Evolutionary conservation across 306 rosid species (phyloP).

Genomic region (Rubus idaeus): DNA sequence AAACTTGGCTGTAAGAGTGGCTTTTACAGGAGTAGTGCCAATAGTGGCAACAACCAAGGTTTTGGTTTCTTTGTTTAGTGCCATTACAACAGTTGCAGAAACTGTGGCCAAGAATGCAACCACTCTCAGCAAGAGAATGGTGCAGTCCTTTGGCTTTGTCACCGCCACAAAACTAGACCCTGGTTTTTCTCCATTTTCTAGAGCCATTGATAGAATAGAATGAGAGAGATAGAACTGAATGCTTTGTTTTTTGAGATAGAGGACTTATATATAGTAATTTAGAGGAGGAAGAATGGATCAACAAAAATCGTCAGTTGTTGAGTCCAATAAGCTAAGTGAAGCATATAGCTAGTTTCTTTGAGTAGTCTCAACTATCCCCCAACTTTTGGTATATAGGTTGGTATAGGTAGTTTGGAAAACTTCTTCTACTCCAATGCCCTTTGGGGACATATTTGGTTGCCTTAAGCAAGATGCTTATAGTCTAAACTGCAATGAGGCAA

Average conservation of each 20-base stretch:
- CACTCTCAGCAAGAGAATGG: slow-evolving; percentile 51
- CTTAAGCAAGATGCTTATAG: neutral
- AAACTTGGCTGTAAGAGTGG: slow-evolving; percentile 60
- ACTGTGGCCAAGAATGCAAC: slow-evolving; percentile 64
- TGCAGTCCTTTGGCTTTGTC: slow-evolving; percentile 36
- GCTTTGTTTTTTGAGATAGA: neutral
- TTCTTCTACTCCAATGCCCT: neutral
- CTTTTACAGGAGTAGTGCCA: slow-evolving; percentile 56
- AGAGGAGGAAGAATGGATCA: slow-evolving; percentile 15
- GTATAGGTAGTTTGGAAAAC: slow-evolving; percentile 51
- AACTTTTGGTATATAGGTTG: slow-evolving; percentile 27
- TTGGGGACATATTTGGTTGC: slow-evolving; percentile 10
- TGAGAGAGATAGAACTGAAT: slow-evolving; percentile 18
- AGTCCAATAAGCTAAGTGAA: slow-evolving; percentile 44
- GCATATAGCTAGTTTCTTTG: slow-evolving; percentile 29
- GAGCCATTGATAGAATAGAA: slow-evolving; percentile 36
- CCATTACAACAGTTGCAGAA: slow-evolving; percentile 80
- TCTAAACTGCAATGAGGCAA: neutral
- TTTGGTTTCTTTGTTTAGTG: slow-evolving; percentile 66
- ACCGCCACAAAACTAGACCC: slow-evolving; percentile 1
- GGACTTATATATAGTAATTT: slow-evolving; percentile 29
- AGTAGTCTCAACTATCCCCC: slow-evolving; percentile 54
- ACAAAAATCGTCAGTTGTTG: slow-evolving; percentile 25
- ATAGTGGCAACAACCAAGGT: slow-evolving; percentile 59
- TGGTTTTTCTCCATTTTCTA: slow-evolving; percentile 40